Evolutionary conservation across 2,329 filamentous ascomycete species (phyloP), one percentile per base, ranked within the genome.

Genomic region (Ceratocystis eucalypticola): DNA sequence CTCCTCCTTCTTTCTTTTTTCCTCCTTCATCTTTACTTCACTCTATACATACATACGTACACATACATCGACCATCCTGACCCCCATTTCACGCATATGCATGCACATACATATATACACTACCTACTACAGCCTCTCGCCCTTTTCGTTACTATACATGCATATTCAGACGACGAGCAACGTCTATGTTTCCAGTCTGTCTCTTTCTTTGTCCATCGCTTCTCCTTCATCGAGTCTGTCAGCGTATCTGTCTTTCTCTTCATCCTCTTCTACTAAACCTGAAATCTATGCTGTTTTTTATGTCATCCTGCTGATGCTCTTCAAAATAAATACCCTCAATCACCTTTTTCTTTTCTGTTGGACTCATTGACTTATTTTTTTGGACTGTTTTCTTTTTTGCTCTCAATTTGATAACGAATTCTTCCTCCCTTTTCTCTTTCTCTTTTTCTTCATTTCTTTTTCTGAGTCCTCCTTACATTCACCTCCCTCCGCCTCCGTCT

Each of bases 341-440:
- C 45, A 55, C n/a, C 5, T 37, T 67, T 50, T 57, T 61, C 55
- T 28, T 61, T 62, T 22, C 33, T 55, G 41, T 50, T 37, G 33
- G 33, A 37, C 33, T 37, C n/a, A 46, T 59, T 59, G 41, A 10
- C 28, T 59, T 61, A 22, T 65, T 30, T 66, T 25, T 46, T 12
- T 62, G 20, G 5, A 17, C 22, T 20, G 28, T 33, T 28, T 22
- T 64, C 1, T 53, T 55, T 12, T 12, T 37, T 7, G 22, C 28
- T 65, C 46, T 68, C n/a, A 41, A 48, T 64, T 64, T 50, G 62
- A 46, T 53, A 48, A 45, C 44, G 62, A 48, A 41, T 37, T 41
- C 44, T 46, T 46, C 12, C 28, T 59, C 8, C 20, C 20, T 62
- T 22, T 57, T 33, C 33, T 57, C 30, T 33, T 55, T 48, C 17